Evolutionary conservation across 2,329 filamentous ascomycete genomes (phyloP), one percentile per base, ranked within the genome.

Genomic region (Kalmusia sp.): DNA sequence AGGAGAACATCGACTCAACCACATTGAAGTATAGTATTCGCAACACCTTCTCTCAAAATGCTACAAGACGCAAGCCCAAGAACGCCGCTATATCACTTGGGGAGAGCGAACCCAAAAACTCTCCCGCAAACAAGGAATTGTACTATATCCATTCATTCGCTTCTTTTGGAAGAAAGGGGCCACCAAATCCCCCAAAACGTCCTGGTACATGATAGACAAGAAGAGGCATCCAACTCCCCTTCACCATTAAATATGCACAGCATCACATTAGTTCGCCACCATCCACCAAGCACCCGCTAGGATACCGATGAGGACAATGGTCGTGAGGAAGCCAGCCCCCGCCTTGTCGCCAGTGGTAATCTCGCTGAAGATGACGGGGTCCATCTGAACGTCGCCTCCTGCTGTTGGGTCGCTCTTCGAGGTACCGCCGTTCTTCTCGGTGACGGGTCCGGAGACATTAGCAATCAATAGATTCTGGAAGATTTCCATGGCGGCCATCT

Each of bases 311-410:
- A 91, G 68, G 3, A 88, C 70, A 5, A 87, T 43, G 2, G 84
- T 71, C 1, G 89, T 93, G 45, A 86, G 58, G 54, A 92, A 82
- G 9, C 84, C 84, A 31, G 89, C 90, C 9, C 89, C 91, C 6
- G 84, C 88, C 57, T 79, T 84, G 65, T 93, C 90, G 6, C 80
- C 85, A 1, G 79, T 79, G 2, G 83, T 84, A 28, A 87, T 80
- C 1, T 49, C 48, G 27, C 70, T 57, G 51, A 67, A 69, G 1
- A 51, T 59, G 19, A 70, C 53, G 6, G 74, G 68, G 1, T 65
- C 62, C 30, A 63, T 61, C 38, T 71, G 66, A 14, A 59, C 59
- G 45, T 72, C 62, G 51, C 56, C 41, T 39, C 77, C 77, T 7
- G 76, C 77, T 28, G 58, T 68, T 3, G 77, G 74, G 51, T 85